These are phyloP conservation scores for Stachybotrys chartarum DNA, from an alignment of 2,329 filamentous ascomycete species.

Conservation along the genomic window DNA sequence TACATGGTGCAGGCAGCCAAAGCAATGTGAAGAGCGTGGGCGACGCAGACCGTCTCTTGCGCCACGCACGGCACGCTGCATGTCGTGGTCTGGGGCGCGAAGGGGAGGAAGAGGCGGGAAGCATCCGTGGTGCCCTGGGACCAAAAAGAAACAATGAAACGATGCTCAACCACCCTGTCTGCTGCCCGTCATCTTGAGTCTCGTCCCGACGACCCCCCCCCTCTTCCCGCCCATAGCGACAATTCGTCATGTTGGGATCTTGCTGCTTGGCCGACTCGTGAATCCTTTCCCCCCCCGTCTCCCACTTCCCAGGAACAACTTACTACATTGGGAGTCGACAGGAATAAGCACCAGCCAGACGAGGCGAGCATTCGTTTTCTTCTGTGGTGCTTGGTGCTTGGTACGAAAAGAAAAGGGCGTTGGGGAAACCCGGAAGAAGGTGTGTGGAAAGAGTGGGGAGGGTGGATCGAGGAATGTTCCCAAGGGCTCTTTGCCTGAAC, in stretches of 20 bases:
- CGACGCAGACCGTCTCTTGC: background rate
- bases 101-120: background rate
- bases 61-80: background rate
- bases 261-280: too few relatives aligned
- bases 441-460: background rate
- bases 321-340: too few relatives aligned
- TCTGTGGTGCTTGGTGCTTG: too few relatives aligned
- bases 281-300: too few relatives aligned
- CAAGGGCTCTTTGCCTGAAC: background rate
- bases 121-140: background rate
- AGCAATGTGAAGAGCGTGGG: background rate
- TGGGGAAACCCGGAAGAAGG: background rate
- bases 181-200: background rate
- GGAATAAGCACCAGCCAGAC: too few relatives aligned
- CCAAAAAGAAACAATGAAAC: background rate
- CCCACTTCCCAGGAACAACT: too few relatives aligned
- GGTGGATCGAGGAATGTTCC: slow-evolving; percentile 9
- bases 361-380: too few relatives aligned
- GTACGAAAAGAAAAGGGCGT: background rate
- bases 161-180: background rate
- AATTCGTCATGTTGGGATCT: too few relatives aligned
- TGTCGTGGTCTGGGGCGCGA: background rate
- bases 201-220: too few relatives aligned
- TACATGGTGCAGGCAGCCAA: too few relatives aligned
- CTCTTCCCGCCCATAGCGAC: too few relatives aligned